Evolutionary conservation across 192 early-diverging fungal genomes (phyloP).

Genomic region (Oehlia diaphana): DNA sequence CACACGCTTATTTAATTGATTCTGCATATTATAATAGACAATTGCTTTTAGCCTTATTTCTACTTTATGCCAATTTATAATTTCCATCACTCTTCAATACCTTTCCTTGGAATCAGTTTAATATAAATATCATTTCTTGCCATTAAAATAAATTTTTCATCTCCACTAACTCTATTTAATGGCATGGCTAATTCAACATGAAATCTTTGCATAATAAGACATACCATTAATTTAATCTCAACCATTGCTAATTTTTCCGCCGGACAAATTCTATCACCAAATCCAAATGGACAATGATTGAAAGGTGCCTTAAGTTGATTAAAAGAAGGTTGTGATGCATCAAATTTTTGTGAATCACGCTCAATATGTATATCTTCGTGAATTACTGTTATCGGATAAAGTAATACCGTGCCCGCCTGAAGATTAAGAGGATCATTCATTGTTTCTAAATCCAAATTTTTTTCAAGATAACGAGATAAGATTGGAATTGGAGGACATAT

Average conservation of each 20-base stretch:
- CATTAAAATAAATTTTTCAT: constrained; percentile 9
- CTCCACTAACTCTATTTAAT: neutral
- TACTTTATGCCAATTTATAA: too few relatives aligned
- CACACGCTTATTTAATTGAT: too few relatives aligned
- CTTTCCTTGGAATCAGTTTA: neutral
- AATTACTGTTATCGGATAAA: neutral
- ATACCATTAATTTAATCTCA: neutral
- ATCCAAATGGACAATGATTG: neutral
- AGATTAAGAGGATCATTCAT: neutral
- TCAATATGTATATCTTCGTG: neutral
- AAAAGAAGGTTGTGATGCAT: too few relatives aligned
- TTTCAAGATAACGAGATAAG: neutral
- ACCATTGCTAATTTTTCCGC: constrained; percentile 1
- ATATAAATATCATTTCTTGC: constrained; percentile 8
- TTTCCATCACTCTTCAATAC: neutral
- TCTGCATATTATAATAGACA: too few relatives aligned
- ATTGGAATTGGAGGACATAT: neutral
- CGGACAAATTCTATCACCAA: neutral
- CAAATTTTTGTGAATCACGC: neutral
- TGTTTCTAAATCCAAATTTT: neutral
- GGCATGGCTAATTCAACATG: constrained; percentile 2
- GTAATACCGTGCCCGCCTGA: neutral
- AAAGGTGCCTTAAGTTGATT: neutral
- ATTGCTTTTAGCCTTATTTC: too few relatives aligned
- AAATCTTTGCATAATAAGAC: constrained; percentile 13